Conservation (phyloP, 345 rosid species). For the Lenwebbia sp. region DNA sequence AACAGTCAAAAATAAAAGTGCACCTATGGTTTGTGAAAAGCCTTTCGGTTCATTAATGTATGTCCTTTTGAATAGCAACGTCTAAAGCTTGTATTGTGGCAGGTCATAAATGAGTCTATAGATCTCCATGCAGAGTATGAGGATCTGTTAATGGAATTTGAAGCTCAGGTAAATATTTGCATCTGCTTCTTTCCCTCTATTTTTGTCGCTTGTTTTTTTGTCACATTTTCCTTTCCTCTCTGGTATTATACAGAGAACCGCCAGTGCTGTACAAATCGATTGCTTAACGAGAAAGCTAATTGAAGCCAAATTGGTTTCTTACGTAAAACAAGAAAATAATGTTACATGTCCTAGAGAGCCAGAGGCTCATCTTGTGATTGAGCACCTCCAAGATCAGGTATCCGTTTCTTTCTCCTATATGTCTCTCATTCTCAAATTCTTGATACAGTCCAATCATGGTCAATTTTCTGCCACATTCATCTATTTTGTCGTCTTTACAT, state of each 20-base stretch:
- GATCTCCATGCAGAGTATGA: constrained; percentile 54
- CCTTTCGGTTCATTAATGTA: constrained; percentile 4
- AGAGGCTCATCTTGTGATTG: constrained; percentile 58
- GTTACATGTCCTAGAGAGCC: constrained; percentile 34
- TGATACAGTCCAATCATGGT: background rate
- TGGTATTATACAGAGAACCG: constrained; percentile 36
- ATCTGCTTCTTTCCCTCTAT: background rate
- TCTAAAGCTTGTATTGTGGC: constrained; percentile 17
- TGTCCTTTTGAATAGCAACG: constrained; percentile 4
- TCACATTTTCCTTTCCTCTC: background rate
- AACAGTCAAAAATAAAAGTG: constrained; percentile 36
- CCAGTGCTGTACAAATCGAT: constrained; percentile 52
- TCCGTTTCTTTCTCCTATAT: constrained; percentile 3
- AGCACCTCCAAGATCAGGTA: constrained; percentile 92
- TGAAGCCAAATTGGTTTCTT: constrained; percentile 16
- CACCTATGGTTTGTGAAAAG: constrained; percentile 43
- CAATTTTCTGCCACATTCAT: background rate
- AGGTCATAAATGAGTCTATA: constrained; percentile 42
- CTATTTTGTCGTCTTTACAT: background rate
- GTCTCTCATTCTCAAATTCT: background rate
- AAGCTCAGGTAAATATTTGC: constrained; percentile 45
- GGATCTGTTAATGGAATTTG: constrained; percentile 49
- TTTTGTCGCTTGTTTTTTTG: background rate
- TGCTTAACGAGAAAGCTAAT: constrained; percentile 43
- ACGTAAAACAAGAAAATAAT: constrained; percentile 13